These are phyloP conservation scores for Codiaeum variegatum DNA, from an alignment of 441 rosid species.

Conservation along the genomic window DNA sequence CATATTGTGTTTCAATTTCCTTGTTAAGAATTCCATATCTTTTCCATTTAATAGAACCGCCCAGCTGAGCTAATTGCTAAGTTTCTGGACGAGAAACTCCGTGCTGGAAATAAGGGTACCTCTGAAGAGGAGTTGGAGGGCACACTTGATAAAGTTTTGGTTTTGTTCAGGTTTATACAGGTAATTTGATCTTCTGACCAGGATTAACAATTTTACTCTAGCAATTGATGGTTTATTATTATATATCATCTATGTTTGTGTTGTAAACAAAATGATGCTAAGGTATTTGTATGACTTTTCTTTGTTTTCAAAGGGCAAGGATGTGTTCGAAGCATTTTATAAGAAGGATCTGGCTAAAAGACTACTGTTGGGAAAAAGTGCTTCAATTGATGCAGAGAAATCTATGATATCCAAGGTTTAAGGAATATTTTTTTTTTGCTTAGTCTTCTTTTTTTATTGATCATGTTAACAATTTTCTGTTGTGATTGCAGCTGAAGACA, in stretches of 20 bases:
- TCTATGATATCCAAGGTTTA: conserved; percentile 98
- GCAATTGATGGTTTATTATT: not conserved
- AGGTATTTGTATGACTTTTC: conserved; percentile 3
- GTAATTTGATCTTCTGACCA: conserved; percentile 37
- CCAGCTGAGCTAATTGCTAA: conserved; percentile 97
- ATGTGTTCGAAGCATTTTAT: conserved; percentile 97
- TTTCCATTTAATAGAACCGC: conserved; percentile 62
- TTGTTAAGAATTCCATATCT: conserved; percentile 19
- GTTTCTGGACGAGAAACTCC: conserved; percentile 97
- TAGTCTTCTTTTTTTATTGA: not conserved
- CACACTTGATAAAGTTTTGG: conserved; percentile 92
- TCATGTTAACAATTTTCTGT: conserved; percentile 27
- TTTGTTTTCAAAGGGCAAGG: conserved; percentile 66
- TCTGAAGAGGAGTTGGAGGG: conserved; percentile 99
- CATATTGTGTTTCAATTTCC: not conserved
- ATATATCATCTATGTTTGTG: conserved; percentile 8
- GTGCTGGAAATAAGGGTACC: conserved; percentile 98
- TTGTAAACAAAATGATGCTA: conserved; percentile 19
- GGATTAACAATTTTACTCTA: not conserved
- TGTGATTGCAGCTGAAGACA: conserved; percentile 75
- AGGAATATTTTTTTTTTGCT: conserved; percentile 13
- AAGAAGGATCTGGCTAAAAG: conserved; percentile 99
- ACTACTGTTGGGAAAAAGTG: conserved; percentile 85
- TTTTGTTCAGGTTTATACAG: conserved; percentile 97
- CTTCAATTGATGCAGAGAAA: conserved; percentile 98